These are phyloP conservation scores for Cytospora paraplurivora DNA, from an alignment of 2,329 filamentous ascomycete genomes.

Conservation along the genomic window DNA sequence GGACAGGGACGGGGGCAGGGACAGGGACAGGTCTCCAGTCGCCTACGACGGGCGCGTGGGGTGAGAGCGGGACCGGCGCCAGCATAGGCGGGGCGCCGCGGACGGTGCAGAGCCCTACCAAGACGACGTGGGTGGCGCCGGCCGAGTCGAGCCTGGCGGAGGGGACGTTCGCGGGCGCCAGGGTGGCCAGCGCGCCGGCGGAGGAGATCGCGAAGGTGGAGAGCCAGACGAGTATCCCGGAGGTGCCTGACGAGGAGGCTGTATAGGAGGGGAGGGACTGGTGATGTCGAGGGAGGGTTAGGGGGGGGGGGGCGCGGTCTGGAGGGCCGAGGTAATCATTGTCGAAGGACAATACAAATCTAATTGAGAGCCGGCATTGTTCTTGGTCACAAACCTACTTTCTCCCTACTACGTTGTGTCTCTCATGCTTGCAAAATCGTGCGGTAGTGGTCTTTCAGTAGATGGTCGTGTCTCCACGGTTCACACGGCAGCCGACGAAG, in stretches of 20 bases:
- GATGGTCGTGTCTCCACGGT: not conserved
- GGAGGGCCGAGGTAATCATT: no score
- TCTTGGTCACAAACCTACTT: no score
- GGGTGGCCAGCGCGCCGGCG: constrained; percentile 38
- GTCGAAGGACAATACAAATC: no score
- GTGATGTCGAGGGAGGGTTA: constrained; percentile 1
- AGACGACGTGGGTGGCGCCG: constrained; percentile 44
- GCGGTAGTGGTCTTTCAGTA: not conserved
- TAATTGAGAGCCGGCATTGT: no score
- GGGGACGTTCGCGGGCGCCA: constrained; percentile 38
- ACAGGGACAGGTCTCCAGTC: constrained; percentile 44
- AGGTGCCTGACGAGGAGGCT: constrained; percentile 43
- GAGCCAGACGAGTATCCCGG: constrained; percentile 43
- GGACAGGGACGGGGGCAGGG: constrained; percentile 22
- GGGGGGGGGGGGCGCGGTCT: constrained; percentile 9
- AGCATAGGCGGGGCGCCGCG: constrained; percentile 33
- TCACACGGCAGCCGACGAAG: not conserved
- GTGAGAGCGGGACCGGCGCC: constrained; percentile 32
- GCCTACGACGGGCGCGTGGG: constrained; percentile 49
- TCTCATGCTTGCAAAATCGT: no score
- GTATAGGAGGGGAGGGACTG: constrained; percentile 31
- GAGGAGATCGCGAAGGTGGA: constrained; percentile 46
- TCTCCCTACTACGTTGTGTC: no score
- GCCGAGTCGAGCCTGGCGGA: constrained; percentile 29
- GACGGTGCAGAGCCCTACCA: constrained; percentile 45